phyloP scores from a whole-genome alignment of 148 eudicot genomes.

The Hydrangea macrophylla region DNA sequence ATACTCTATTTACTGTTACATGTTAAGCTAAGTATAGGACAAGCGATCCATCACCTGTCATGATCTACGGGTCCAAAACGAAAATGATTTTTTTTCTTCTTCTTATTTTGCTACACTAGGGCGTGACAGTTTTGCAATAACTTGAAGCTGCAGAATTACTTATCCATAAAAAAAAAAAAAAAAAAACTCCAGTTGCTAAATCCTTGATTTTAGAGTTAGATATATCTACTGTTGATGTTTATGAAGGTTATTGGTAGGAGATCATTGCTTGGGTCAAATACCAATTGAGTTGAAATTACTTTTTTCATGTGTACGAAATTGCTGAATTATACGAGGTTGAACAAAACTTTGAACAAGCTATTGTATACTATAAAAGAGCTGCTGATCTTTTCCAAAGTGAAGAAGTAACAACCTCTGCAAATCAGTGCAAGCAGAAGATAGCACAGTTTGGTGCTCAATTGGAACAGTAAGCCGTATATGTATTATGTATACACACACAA shows the following conservation, averaged over 20 bases:
- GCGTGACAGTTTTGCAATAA: not conserved
- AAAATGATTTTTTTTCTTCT: no score
- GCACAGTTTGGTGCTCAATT: conserved; percentile 77
- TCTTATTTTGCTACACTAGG: no score
- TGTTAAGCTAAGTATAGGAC: no score
- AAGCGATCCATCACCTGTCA: no score
- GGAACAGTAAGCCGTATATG: conserved; percentile 69
- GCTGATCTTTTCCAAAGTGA: conserved; percentile 73
- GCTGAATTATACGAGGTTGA: conserved; percentile 64
- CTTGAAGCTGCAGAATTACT: not conserved
- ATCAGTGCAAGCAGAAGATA: conserved; percentile 74
- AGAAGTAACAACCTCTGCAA: conserved; percentile 67
- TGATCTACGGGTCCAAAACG: no score
- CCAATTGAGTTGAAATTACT: not conserved
- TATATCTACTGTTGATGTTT: not conserved
- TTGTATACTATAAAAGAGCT: conserved; percentile 55
- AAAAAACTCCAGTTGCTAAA: no score
- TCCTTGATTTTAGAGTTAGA: not conserved
- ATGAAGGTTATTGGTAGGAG: no score
- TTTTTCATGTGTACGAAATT: conserved; percentile 48
- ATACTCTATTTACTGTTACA: no score
- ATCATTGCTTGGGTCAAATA: not conserved
- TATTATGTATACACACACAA: conserved; percentile 20
- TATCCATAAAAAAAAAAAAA: no score
- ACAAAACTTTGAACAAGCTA: conserved; percentile 51